Base-by-base conservation (phyloP, 257 asterid species). In the Capsicum chinense region DNA sequence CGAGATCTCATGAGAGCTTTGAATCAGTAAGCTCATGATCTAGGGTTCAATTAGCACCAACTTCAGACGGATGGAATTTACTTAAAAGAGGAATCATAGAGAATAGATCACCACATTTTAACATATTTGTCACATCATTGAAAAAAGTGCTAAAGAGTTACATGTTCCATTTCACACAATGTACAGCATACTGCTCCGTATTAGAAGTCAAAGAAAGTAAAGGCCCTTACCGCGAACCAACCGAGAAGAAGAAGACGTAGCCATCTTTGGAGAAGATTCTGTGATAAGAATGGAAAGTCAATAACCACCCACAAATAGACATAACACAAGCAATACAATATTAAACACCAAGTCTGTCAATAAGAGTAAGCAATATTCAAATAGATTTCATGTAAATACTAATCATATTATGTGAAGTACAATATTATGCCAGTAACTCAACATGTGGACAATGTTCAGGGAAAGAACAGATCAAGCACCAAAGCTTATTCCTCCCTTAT, bases 211-310 rank as follows among this genome's bases (percentile, higher is more conserved):
- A 9, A 47, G 63, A 14, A 84, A 21, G 58, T 37, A n/a, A 84
- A 62, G 15, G 21, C 83, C 50, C 83, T 73, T 78, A 84, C 83
- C 83, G 48, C 68, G 83, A 79, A 62, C 6, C 11, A 73, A 60
- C 42, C 56, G 62, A 35, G 83, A 59, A 84, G 86, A 76, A 59
- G 86, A 84, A 16, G 86, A 50, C 35, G 83, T 56, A 47, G 86
- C 79, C 86, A 84, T 84, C 76, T 16, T 5, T 76, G 50, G 56
- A 54, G 16, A 58, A 52, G 80, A 19, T 50, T 52, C 81, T 76
- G 81, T 4, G 48, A 50, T 52, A 52, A 1, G 14, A 76, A 76
- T 19, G 44, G 48, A 76, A 76, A 76, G 62, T 76, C 21, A 76
- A 6, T 4, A 3, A 64, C 19, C 7, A 66, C 13, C 70, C 42